Percentiles rank a stretch among this genome's conserved stretches.
These are phyloP conservation scores for Leccinum olivaceopallidum DNA, from an alignment of 768 basidiomycete genomes.

Conservation along the genomic window DNA sequence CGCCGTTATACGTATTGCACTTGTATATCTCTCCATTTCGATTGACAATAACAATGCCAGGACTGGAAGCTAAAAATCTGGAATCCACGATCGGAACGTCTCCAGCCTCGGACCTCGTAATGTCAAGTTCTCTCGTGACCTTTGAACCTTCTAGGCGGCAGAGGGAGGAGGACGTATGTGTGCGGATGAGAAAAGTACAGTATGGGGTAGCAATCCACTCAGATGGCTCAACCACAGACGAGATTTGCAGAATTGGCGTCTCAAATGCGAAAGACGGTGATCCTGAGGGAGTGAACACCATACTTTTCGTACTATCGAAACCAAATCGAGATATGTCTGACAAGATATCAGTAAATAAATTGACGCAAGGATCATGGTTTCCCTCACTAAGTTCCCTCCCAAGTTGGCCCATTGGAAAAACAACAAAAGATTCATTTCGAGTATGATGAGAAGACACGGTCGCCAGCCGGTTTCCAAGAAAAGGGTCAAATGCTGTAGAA, in stretches of 20 bases:
- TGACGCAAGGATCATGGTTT: neutral
- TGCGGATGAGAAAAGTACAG: constrained; percentile 42
- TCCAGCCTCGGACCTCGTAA: constrained; percentile 43
- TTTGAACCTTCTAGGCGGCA: constrained; percentile 30
- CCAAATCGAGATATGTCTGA: constrained; percentile 52
- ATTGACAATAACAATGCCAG: constrained; percentile 47
- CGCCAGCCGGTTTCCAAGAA: constrained; percentile 54
- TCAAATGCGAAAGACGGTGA: constrained; percentile 48
- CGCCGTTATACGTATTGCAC: constrained; percentile 39
- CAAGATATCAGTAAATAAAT: constrained; percentile 6
- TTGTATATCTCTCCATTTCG: constrained; percentile 53
- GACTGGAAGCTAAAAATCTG: constrained; percentile 34
- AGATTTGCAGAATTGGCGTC: constrained; percentile 71
- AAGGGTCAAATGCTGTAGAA: constrained; percentile 55
- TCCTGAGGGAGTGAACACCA: constrained; percentile 36
- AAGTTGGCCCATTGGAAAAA: constrained; percentile 67
- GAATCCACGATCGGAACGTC: constrained; percentile 49
- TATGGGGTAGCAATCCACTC: constrained; percentile 15
- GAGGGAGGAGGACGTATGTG: constrained; percentile 45
- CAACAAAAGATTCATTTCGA: constrained; percentile 36
- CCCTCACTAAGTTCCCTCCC: constrained; percentile 60
- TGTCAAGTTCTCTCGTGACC: constrained; percentile 36
- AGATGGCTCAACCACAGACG: constrained; percentile 30
- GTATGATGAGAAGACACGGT: constrained; percentile 33
- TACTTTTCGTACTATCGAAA: constrained; percentile 18